Percentiles rank a stretch among this genome's conserved stretches.
These are phyloP conservation scores for Mrakia hoshinonis DNA, from an alignment of 768 basidiomycete species.

Conservation along the genomic window DNA sequence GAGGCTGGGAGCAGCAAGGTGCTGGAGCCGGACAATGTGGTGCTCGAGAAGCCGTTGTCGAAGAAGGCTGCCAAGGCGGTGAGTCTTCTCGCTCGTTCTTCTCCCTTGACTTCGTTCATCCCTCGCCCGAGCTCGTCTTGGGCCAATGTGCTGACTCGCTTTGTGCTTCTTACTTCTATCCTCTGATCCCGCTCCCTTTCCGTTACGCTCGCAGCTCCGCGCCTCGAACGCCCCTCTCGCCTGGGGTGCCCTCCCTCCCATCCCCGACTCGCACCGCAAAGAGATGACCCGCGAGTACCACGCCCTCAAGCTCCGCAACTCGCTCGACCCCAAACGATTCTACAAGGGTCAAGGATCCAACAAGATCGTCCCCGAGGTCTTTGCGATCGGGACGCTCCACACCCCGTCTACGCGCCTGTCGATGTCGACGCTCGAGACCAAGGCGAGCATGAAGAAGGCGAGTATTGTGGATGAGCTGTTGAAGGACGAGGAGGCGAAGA, in stretches of 20 bases:
- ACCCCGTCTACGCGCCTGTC: not conserved
- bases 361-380: conserved; percentile 77
- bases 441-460: conserved; percentile 44
- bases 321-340: conserved; percentile 85
- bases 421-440: conserved; percentile 18
- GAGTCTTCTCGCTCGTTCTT: not conserved
- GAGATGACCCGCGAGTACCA: conserved; percentile 75
- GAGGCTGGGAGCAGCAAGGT: not conserved
- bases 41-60: not conserved
- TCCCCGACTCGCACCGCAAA: conserved; percentile 27
- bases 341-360: conserved; percentile 51
- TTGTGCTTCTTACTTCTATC: not conserved
- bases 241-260: conserved; percentile 25
- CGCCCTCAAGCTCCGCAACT: conserved; percentile 72
- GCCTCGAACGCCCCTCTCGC: conserved; percentile 18
- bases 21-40: conserved; percentile 20
- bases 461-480: conserved; percentile 82
- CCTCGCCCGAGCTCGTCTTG: too few relatives aligned
- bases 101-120: not conserved
- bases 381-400: conserved; percentile 74
- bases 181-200: not conserved
- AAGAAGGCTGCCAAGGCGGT: conserved; percentile 28
- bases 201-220: not conserved
- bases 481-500: conserved; percentile 73
- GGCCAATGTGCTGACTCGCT: too few relatives aligned